Percentiles rank a stretch among this genome's conserved stretches.
Conservation (phyloP, 2,329 filamentous ascomycete genomes). For the Xylaria sp. region DNA sequence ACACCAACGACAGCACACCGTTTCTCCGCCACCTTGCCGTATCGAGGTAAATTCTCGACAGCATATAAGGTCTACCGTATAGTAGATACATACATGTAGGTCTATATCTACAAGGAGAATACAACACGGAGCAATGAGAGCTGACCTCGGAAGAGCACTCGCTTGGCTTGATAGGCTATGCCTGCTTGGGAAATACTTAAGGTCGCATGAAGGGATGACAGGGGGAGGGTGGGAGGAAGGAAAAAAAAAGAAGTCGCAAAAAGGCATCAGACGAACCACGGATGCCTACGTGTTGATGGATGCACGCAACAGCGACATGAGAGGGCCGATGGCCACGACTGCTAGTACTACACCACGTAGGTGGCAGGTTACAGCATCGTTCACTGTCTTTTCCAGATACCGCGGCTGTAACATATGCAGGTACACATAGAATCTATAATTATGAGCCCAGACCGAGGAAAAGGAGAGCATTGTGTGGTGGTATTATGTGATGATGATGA, state of each 20-base stretch:
- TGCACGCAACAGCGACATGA: constrained; percentile 36
- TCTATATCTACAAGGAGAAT: not conserved
- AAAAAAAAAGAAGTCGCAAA: constrained; percentile 14
- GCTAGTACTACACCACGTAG: constrained; percentile 28
- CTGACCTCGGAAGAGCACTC: constrained; percentile 6
- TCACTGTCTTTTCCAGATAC: constrained; percentile 14
- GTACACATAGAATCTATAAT: constrained; percentile 26
- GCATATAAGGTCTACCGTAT: not conserved
- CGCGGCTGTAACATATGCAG: constrained; percentile 22
- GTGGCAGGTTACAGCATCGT: constrained; percentile 28
- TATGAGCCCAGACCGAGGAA: constrained; percentile 16
- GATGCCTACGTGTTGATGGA: constrained; percentile 37
- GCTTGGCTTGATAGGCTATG: constrained; percentile 22
- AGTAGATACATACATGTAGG: not conserved
- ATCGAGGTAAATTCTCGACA: not conserved
- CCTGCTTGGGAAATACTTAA: constrained; percentile 31
- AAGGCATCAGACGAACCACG: constrained; percentile 35
- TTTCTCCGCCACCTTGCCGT: constrained; percentile 18
- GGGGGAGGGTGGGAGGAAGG: constrained; percentile 10
- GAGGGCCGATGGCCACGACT: constrained; percentile 35
- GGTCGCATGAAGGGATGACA: constrained; percentile 32
- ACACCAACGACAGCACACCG: constrained; percentile 25
- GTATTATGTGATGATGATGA: constrained; percentile 35
- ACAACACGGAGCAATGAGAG: constrained; percentile 18
- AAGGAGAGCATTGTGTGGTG: not conserved